phyloP scores from a whole-genome alignment of 768 basidiomycete genomes.

The Royoungia palumana region DNA sequence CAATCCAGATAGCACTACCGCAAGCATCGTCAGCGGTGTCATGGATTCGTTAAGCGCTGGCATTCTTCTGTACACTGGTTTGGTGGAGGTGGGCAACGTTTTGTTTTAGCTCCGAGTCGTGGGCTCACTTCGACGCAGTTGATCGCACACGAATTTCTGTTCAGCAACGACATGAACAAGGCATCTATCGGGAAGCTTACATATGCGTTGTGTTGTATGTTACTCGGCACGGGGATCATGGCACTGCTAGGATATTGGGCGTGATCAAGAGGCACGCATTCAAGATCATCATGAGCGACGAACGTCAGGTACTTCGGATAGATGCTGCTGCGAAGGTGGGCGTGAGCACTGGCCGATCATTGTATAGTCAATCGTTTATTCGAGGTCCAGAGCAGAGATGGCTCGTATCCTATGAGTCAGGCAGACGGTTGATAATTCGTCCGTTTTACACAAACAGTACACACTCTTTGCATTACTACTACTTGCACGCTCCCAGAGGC shows the following conservation, averaged over 20 bases:
- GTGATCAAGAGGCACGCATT: constrained; percentile 28
- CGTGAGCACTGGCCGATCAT: too few species aligned
- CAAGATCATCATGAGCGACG: too few species aligned
- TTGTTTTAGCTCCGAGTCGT: not conserved
- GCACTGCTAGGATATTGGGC: constrained; percentile 89
- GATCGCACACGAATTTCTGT: constrained; percentile 92
- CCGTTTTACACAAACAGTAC: too few species aligned
- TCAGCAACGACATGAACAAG: constrained; percentile 83
- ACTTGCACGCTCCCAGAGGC: too few species aligned
- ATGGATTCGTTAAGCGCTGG: constrained; percentile 85
- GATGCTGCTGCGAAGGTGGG: too few species aligned
- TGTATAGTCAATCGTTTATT: too few species aligned
- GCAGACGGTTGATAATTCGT: too few species aligned
- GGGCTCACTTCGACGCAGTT: constrained; percentile 44
- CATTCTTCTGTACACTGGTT: constrained; percentile 82
- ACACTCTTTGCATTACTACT: too few species aligned
- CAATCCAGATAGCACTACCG: constrained; percentile 73
- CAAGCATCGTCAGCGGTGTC: constrained; percentile 79
- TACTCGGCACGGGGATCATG: constrained; percentile 87
- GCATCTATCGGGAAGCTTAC: constrained; percentile 59
- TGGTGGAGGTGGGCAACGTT: constrained; percentile 63
- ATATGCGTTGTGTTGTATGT: constrained; percentile 75
- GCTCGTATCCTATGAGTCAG: too few species aligned
- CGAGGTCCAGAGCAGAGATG: too few species aligned
- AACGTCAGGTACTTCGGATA: too few species aligned